Conservation (phyloP, 768 basidiomycete species). For the Amanita rubescens region DNA sequence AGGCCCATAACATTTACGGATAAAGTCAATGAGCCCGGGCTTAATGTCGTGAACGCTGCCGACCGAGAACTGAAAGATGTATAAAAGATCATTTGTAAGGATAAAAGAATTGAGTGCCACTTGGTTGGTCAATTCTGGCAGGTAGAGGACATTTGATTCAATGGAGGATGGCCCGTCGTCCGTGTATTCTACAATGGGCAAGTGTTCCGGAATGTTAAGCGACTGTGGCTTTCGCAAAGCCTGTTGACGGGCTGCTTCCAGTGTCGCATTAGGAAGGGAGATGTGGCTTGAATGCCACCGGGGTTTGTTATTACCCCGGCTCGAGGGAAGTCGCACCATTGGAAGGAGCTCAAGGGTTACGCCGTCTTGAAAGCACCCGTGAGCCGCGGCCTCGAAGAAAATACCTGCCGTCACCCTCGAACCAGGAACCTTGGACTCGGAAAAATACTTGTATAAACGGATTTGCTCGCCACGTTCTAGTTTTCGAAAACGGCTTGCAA, state of each 20-base stretch:
- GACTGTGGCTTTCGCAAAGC: conserved; percentile 3
- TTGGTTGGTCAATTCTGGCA: background rate
- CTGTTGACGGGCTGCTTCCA: conserved; percentile 7
- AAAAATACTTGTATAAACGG: conserved; percentile 9
- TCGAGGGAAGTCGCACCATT: background rate
- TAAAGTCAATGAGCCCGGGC: background rate
- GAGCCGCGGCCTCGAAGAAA: conserved; percentile 8
- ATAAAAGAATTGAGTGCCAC: conserved; percentile 2
- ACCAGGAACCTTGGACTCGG: background rate
- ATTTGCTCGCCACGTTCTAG: conserved; percentile 11
- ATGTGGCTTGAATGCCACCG: conserved; percentile 8
- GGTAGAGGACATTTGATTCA: background rate
- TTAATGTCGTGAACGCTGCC: conserved; percentile 10
- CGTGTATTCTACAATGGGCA: conserved; percentile 4
- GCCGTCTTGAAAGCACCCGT: conserved; percentile 8
- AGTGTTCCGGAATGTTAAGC: background rate
- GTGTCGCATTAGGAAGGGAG: background rate
- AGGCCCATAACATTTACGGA: background rate
- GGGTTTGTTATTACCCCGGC: background rate
- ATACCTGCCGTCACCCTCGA: background rate
- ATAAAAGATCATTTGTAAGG: conserved; percentile 9
- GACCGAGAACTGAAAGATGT: conserved; percentile 12
- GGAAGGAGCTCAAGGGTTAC: background rate
- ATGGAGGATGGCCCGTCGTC: background rate
- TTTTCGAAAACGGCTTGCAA: conserved; percentile 11